phyloP scores from a whole-genome alignment of 208 protist species.

The Tritrichomonas musculus region DNA sequence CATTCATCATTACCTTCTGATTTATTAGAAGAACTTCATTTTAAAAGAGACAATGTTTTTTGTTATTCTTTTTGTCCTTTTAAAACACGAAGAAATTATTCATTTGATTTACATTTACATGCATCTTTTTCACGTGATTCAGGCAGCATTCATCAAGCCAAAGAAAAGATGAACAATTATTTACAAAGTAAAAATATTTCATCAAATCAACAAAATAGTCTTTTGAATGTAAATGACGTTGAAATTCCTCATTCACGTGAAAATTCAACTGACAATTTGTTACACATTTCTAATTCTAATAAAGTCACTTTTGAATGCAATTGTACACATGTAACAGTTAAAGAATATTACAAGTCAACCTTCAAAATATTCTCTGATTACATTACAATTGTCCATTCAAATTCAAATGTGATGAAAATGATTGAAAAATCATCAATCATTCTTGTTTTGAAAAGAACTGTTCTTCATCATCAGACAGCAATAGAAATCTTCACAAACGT shows the following conservation, averaged over 20 bases:
- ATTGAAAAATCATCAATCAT: neutral
- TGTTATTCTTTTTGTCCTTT: neutral
- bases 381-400: neutral
- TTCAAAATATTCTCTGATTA: neutral
- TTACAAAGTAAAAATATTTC: neutral
- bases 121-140: constrained; percentile 2
- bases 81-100: neutral
- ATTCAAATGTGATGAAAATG: neutral
- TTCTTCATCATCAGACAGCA: neutral
- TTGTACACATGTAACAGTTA: neutral
- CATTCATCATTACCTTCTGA: neutral
- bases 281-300: neutral
- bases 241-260: neutral
- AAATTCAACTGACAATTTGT: neutral
- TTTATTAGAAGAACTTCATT: neutral
- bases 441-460: neutral
- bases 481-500: neutral
- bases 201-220: neutral
- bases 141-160: neutral
- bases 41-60: neutral
- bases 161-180: neutral
- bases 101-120: neutral
- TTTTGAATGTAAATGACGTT: neutral
- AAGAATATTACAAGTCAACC: neutral
- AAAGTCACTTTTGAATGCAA: neutral